These are phyloP conservation scores for Lactifluus volemus DNA, from an alignment of 768 basidiomycete species.

Conservation along the genomic window DNA sequence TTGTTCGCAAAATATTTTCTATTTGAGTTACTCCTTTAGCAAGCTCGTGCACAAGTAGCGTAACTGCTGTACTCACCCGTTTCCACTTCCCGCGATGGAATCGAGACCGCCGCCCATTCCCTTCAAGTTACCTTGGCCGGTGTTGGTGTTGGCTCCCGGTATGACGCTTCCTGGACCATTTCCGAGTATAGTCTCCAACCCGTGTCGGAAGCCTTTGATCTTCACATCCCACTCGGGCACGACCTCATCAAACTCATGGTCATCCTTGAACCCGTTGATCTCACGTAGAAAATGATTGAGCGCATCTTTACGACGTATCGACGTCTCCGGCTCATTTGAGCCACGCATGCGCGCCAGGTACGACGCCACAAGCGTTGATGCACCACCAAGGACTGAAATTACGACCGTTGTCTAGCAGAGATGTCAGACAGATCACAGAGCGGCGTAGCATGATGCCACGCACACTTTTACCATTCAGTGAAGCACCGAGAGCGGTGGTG, in stretches of 20 bases:
- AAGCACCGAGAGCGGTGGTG: slow-evolving; percentile 23
- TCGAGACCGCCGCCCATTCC: neutral
- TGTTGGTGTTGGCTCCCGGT: too few species aligned
- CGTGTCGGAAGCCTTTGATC: slow-evolving; percentile 29
- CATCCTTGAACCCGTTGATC: slow-evolving; percentile 46
- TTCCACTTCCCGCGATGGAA: neutral
- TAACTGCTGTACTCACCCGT: neutral
- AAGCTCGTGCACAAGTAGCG: neutral
- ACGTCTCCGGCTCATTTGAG: slow-evolving; percentile 60
- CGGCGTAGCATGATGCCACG: neutral
- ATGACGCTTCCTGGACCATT: slow-evolving; percentile 24
- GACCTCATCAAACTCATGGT: slow-evolving; percentile 36
- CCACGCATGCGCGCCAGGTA: slow-evolving; percentile 65
- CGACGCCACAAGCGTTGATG: slow-evolving; percentile 59
- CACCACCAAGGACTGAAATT: slow-evolving; percentile 42
- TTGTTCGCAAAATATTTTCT: slow-evolving; percentile 1
- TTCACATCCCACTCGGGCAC: slow-evolving; percentile 28
- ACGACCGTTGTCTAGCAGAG: slow-evolving; percentile 29
- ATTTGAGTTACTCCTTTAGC: neutral
- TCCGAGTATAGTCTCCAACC: slow-evolving; percentile 43
- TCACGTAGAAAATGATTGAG: slow-evolving; percentile 63
- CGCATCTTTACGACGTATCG: slow-evolving; percentile 45
- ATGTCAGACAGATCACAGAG: neutral
- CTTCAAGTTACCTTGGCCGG: neutral
- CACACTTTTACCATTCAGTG: slow-evolving; percentile 20